Conservation (phyloP, 768 basidiomycete genomes). For the Tylopilus cervinicoccineus region DNA sequence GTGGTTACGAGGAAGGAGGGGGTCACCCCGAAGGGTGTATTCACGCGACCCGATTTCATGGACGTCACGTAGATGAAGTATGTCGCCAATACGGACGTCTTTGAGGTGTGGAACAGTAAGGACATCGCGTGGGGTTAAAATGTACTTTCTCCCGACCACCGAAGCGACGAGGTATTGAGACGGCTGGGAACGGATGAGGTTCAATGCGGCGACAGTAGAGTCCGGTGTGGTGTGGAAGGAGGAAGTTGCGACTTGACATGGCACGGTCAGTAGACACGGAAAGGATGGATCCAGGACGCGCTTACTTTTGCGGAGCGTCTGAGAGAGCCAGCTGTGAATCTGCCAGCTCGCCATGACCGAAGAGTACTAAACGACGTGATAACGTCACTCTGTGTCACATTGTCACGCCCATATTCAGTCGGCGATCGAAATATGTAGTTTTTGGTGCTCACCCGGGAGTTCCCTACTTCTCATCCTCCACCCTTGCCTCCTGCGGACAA, state of each 20-base stretch:
- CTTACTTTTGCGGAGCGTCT: conserved; percentile 23
- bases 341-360: conserved; percentile 17
- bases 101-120: conserved; percentile 92
- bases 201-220: conserved; percentile 61
- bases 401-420: conserved; percentile 21
- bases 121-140: conserved; percentile 86
- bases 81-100: conserved; percentile 81
- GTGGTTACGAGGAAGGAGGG: conserved; percentile 58
- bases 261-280: conserved; percentile 1
- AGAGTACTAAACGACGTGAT: conserved; percentile 7
- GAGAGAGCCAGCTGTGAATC: conserved; percentile 25
- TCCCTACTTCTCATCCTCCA: conserved; percentile 42
- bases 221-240: conserved; percentile 34
- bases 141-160: conserved; percentile 82
- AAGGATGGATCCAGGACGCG: not conserved
- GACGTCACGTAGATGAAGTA: conserved; percentile 77
- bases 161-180: conserved; percentile 90
- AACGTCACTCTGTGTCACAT: conserved; percentile 10
- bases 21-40: conserved; percentile 82
- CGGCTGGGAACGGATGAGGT: conserved; percentile 85
- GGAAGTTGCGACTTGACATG: conserved; percentile 16
- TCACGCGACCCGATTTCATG: conserved; percentile 95
- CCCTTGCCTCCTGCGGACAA: conserved; percentile 45
- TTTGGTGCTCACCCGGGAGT: conserved; percentile 33
- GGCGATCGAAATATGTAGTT: conserved; percentile 30